Evolutionary conservation across 148 eudicot species (phyloP).

Genomic region (Cornus kousa): DNA sequence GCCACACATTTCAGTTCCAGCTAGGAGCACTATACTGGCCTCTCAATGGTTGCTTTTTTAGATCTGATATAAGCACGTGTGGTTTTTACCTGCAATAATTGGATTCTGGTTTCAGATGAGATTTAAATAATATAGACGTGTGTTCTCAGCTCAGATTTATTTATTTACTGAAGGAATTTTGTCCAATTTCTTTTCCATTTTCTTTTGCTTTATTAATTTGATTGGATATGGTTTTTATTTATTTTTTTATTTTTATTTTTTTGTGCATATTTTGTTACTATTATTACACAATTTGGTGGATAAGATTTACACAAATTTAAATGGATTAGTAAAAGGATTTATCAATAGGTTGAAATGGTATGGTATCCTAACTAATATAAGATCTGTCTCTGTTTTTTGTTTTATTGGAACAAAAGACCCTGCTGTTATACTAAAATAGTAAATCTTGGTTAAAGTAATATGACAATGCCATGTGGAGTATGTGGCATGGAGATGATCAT

Average conservation of each 20-base stretch:
- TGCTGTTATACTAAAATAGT: background rate
- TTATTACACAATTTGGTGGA: background rate
- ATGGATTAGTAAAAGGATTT: background rate
- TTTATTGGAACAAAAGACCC: background rate
- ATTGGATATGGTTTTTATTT: too few species aligned
- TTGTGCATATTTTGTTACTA: too few species aligned
- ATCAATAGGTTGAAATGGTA: background rate
- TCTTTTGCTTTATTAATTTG: too few species aligned
- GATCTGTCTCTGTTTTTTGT: background rate
- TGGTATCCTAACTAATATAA: background rate
- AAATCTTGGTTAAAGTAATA: background rate
- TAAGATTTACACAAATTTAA: background rate
- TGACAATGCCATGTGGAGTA: background rate
- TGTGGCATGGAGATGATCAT: background rate
- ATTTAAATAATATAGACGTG: background rate
- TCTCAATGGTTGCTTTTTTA: background rate
- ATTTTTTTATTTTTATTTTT: too few species aligned
- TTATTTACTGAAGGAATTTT: background rate
- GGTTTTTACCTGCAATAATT: background rate
- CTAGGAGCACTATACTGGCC: background rate
- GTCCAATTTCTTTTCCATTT: too few species aligned
- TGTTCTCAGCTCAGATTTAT: background rate
- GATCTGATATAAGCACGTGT: background rate
- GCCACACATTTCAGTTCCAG: background rate
- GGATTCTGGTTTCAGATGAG: background rate